phyloP scores from a whole-genome alignment of 345 rosid genomes.

The Ceriops decandra region DNA sequence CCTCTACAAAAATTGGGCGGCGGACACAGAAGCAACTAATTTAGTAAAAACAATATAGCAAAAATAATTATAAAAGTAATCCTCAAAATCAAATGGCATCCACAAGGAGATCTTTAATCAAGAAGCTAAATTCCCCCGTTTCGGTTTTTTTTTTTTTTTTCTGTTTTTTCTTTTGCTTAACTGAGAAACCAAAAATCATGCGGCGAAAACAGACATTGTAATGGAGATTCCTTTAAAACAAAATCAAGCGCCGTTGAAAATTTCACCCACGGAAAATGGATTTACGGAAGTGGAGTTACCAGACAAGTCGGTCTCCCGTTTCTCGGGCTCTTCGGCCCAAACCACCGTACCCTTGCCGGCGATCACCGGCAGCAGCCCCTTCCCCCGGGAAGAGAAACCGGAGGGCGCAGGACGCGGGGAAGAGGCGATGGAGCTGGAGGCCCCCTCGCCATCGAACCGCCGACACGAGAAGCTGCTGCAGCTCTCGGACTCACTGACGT shows the following conservation, averaged over 20 bases:
- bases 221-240: too few species aligned
- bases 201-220: too few species aligned
- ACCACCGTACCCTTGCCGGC: constrained; percentile 53
- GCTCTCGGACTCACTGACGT: constrained; percentile 93
- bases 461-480: constrained; percentile 76
- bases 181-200: too few species aligned
- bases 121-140: too few species aligned
- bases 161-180: too few species aligned
- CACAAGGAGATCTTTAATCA: too few species aligned
- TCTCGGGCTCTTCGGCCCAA: constrained; percentile 64
- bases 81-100: background rate
- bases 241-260: background rate
- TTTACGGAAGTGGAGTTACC: constrained; percentile 34
- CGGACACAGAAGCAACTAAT: background rate
- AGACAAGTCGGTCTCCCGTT: constrained; percentile 55
- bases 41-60: background rate
- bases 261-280: background rate
- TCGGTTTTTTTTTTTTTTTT: too few species aligned
- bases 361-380: constrained; percentile 55
- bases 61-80: background rate
- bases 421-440: constrained; percentile 62
- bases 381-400: constrained; percentile 47
- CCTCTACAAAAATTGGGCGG: constrained; percentile 21
- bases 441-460: constrained; percentile 55
- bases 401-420: constrained; percentile 29